Conservation (phyloP, 2,329 filamentous ascomycete species). For the Epichloe elymi region DNA sequence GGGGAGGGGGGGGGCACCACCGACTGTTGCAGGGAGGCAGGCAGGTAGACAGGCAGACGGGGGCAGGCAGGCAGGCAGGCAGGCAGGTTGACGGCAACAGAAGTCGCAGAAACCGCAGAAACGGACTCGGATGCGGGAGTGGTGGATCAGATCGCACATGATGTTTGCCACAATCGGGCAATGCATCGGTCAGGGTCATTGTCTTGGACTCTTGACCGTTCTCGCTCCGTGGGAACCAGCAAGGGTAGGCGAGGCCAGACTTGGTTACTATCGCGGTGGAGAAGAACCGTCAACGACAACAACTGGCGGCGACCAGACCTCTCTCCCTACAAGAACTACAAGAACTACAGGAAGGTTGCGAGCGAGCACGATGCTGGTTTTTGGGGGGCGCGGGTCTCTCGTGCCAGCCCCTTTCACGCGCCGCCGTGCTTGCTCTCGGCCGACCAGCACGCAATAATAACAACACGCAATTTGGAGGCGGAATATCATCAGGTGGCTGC, state of each 20-base stretch:
- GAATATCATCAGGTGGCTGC: neutral
- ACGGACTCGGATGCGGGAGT: neutral
- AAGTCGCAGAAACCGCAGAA: too few species aligned
- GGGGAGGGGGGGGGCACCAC: too few species aligned
- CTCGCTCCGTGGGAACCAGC: neutral
- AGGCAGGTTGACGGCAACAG: neutral
- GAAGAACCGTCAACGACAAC: neutral
- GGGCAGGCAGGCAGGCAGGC: neutral
- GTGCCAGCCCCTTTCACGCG: too few species aligned
- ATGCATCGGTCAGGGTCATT: neutral
- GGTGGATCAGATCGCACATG: neutral
- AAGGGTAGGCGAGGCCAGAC: neutral
- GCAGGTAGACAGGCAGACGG: neutral
- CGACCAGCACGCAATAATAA: too few species aligned
- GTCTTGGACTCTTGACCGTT: neutral
- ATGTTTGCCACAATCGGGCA: neutral
- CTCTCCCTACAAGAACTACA: too few species aligned
- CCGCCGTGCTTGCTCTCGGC: too few species aligned
- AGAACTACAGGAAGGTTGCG: too few species aligned
- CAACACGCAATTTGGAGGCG: neutral
- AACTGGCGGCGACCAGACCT: neutral
- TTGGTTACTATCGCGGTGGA: neutral
- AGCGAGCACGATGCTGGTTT: too few species aligned
- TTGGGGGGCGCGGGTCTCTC: too few species aligned
- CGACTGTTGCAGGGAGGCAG: neutral